Base-by-base conservation (phyloP, 768 basidiomycete species). In the Suillus decipiens region DNA sequence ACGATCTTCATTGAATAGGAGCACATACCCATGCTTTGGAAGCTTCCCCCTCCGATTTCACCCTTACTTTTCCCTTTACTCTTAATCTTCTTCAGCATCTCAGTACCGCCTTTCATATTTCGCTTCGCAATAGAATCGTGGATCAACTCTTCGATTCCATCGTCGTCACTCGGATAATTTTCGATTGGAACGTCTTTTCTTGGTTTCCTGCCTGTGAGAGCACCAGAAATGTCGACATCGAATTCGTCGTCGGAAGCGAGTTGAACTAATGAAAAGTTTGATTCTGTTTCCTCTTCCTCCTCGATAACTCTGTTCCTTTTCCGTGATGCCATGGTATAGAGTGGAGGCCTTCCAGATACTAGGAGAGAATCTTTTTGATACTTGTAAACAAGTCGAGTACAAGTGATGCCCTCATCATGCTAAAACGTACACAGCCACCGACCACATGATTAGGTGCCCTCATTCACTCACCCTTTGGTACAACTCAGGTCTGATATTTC, bases 1-100 rank as follows among this genome's bases (percentile, higher is more conserved):
- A 53, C 50, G 28, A 61, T 50, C 5, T 6, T 57, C 0, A n/a
- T 17, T n/a, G 19, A 6, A 41, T 34, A 12, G 5, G 10, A 66
- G 59, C 34, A 81, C 87, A 60, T 61, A 93, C 93, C 94, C 93
- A 98, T 95, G 84, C 89, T 90, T 75, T 97, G 95, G 69, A 97
- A 98, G 66, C 94, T 96, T 22, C 95, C 95, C 36, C 95, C 95
- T 37, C 95, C 95, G 14, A 92, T 82, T 70, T 93, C 89, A 19
- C 88, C 89, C 72, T 91, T 93, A 3, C 76, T 77, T 70, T 89
- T 92, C 22, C 79, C 77, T 72, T 90, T 90, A 10, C 86, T 87
- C 69, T 91, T 94, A 14, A 86, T 81, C 69, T 87, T 90, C 73
- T 93, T 96, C 59, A 95, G 76, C 10, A 92, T 66, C 58, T 89